These are phyloP conservation scores for Paecilomyces niveus DNA, from an alignment of 2,329 filamentous ascomycete genomes.

Conservation along the genomic window DNA sequence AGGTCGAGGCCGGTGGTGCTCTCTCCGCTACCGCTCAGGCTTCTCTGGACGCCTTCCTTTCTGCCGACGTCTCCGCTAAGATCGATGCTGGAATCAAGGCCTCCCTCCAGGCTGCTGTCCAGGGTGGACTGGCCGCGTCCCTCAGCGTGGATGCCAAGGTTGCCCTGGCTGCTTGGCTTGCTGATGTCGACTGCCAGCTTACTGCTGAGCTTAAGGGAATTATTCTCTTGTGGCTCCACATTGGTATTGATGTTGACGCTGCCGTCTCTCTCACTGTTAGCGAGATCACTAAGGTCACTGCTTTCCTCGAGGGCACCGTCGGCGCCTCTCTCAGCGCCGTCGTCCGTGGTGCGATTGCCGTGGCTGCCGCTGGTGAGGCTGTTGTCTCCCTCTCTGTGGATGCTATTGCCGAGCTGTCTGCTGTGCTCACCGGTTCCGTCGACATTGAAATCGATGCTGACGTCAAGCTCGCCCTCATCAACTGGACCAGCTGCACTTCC, in stretches of 20 bases:
- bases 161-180: conserved; percentile 25
- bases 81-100: conserved; percentile 22
- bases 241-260: conserved; percentile 19
- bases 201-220: conserved; percentile 30
- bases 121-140: conserved; percentile 20
- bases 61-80: conserved; percentile 15
- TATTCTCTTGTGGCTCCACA: conserved; percentile 29
- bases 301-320: conserved; percentile 23
- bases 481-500: conserved; percentile 20
- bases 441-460: conserved; percentile 46
- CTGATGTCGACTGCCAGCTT: conserved; percentile 22
- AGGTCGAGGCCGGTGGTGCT: conserved; percentile 21
- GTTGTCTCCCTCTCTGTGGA: conserved; percentile 23
- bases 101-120: conserved; percentile 20
- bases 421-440: conserved; percentile 35
- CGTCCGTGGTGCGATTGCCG: conserved; percentile 23
- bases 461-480: conserved; percentile 46
- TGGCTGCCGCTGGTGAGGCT: conserved; percentile 25
- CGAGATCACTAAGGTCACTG: conserved; percentile 20
- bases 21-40: conserved; percentile 21
- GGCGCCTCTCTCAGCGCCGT: conserved; percentile 20
- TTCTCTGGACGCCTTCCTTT: conserved; percentile 26
- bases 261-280: conserved; percentile 19
- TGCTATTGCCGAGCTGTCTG: conserved; percentile 28
- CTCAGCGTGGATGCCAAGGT: conserved; percentile 22